Conservation (phyloP, 2,329 filamentous ascomycete species). For the Fusarium globosum region DNA sequence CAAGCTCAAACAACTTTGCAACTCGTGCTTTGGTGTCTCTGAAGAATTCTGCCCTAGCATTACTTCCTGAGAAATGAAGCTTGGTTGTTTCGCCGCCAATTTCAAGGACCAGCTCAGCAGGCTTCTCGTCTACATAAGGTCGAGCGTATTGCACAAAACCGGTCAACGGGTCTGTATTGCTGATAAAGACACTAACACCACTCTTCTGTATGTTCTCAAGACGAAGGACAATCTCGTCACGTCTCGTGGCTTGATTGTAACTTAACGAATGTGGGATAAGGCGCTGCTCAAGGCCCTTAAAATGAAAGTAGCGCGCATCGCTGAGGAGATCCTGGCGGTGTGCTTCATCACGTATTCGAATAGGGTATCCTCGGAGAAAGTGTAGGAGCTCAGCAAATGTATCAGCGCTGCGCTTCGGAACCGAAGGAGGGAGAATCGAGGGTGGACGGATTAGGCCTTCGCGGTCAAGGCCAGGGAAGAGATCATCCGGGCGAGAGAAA, state of each 20-base stretch:
- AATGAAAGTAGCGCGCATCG: slow-evolving; percentile 92
- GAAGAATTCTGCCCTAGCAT: slow-evolving; percentile 75
- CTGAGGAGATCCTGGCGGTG: slow-evolving; percentile 83
- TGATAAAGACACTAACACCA: slow-evolving; percentile 74
- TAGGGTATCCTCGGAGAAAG: slow-evolving; percentile 83
- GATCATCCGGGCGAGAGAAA: slow-evolving; percentile 81
- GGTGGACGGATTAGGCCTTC: slow-evolving; percentile 85
- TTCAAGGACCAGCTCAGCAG: slow-evolving; percentile 82
- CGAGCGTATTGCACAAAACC: slow-evolving; percentile 82
- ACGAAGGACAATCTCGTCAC: slow-evolving; percentile 80
- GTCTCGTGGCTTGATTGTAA: slow-evolving; percentile 76
- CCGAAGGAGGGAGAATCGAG: slow-evolving; percentile 82
- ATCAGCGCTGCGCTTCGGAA: slow-evolving; percentile 84
- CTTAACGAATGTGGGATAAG: slow-evolving; percentile 81
- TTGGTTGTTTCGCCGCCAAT: slow-evolving; percentile 75
- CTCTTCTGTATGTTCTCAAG: slow-evolving; percentile 91
- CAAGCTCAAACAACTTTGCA: slow-evolving; percentile 78
- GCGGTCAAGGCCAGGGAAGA: slow-evolving; percentile 87
- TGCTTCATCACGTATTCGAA: slow-evolving; percentile 78
- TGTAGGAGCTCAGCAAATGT: slow-evolving; percentile 86
- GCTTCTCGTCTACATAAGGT: slow-evolving; percentile 82
- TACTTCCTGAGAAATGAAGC: slow-evolving; percentile 59
- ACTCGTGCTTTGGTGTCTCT: slow-evolving; percentile 76
- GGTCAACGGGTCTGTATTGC: slow-evolving; percentile 43
- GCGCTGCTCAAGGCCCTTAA: slow-evolving; percentile 90